Evolutionary conservation across 2,329 filamentous ascomycete species (phyloP), one percentile per base, ranked within the genome.

Genomic region (Alternaria panax): DNA sequence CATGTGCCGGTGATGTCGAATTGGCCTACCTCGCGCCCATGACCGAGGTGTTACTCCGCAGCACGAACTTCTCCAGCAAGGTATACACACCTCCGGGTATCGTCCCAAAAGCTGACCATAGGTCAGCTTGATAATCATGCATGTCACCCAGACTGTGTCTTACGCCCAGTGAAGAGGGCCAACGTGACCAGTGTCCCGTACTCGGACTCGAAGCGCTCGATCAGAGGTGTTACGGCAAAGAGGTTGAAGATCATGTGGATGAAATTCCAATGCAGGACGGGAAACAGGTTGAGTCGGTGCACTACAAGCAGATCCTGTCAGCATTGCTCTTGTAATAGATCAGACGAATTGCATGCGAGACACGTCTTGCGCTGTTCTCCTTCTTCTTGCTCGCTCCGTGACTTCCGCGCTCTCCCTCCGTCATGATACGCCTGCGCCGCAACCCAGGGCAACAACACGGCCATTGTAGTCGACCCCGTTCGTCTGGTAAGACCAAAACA

Each of bases 151-250:
- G 18, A 11, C 20, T 38, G 5, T 42, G 58, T 28, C 93, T 83
- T 84, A 96, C 93, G 93, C 57, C 95, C 95, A 72, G 95, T 87
- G 78, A 98, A 97, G 52, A 98, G 83, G 34, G 92, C 87, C 64
- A 96, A 77, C n/a, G 92, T 90, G 25, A 92, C 92, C 73, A 98
- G 82, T 7, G 94, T 98, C 52, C 95, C 95, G 78, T 96, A 89
- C 77, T 97, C 94, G 63, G 87, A 86, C 81, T 99, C 95, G 78
- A 98, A 99, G 62, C 93, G 87, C 79, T 97, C 94, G 77, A 99
- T 81, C 51, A 99, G 83, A n/a, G 95, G 95, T 38, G 90, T 89
- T 63, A 98, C 78, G 22, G 92, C 91, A 64, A 96, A 52, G 24
- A 92, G 77, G 79, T 98, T 97, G 74, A 96, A 81, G 53, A 93